Evolutionary conservation across 2,329 filamentous ascomycete species (phyloP).

Genomic region (Microdochium nivale): DNA sequence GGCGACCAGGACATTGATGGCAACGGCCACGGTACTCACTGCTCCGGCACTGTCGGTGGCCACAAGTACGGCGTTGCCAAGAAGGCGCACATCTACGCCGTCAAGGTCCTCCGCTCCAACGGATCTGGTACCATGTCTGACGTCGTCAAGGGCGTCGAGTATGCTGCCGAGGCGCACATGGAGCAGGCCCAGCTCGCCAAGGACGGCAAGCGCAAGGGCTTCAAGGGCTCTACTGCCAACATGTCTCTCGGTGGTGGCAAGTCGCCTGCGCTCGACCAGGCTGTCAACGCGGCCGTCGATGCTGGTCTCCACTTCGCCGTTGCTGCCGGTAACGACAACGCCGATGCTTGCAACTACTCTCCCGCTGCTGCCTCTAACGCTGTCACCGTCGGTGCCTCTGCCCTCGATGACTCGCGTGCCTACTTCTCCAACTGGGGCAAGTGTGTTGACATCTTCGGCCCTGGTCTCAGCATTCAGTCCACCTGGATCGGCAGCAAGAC

Average conservation of each 20-base stretch:
- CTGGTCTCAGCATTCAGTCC: slow-evolving; percentile 91
- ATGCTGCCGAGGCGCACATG: slow-evolving; percentile 71
- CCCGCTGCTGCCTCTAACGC: slow-evolving; percentile 87
- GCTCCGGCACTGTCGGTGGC: slow-evolving; percentile 93
- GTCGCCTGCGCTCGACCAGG: slow-evolving; percentile 80
- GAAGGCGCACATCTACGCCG: slow-evolving; percentile 92
- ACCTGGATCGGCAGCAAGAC: slow-evolving; percentile 98
- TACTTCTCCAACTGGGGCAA: slow-evolving; percentile 99
- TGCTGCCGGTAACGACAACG: slow-evolving; percentile 96
- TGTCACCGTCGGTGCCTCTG: slow-evolving; percentile 92
- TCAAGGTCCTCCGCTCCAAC: slow-evolving; percentile 97
- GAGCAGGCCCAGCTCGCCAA: slow-evolving; percentile 72
- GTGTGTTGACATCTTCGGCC: slow-evolving; percentile 99
- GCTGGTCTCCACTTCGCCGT: slow-evolving; percentile 96
- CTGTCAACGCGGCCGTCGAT: slow-evolving; percentile 87
- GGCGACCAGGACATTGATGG: slow-evolving; percentile 85
- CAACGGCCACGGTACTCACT: slow-evolving; percentile 98
- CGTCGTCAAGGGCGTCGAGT: slow-evolving; percentile 97
- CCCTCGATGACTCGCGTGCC: slow-evolving; percentile 86
- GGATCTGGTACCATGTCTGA: slow-evolving; percentile 98
- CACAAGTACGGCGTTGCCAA: slow-evolving; percentile 99
- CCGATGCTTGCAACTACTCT: slow-evolving; percentile 98
- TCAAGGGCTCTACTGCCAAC: slow-evolving; percentile 98
- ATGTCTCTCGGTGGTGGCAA: slow-evolving; percentile 99
- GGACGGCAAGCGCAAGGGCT: slow-evolving; percentile 84